These are phyloP conservation scores for Candida alai DNA, from an alignment of 805 yeast species.

Conservation along the genomic window DNA sequence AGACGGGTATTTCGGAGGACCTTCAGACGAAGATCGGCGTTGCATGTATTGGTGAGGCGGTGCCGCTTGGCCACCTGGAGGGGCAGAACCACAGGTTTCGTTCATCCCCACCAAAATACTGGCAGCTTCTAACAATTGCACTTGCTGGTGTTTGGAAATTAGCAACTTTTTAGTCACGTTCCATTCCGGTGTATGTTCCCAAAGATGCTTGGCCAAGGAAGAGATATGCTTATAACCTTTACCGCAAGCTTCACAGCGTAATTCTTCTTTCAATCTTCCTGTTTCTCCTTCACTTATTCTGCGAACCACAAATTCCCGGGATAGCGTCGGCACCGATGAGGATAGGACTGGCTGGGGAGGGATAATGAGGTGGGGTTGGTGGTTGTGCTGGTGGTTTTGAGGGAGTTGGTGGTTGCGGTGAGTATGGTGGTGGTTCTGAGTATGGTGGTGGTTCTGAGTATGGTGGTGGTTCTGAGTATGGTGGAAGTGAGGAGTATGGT, in stretches of 20 bases:
- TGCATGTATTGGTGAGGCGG: background rate
- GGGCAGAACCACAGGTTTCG: constrained; percentile 23
- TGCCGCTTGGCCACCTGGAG: background rate
- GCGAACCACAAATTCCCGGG: constrained; percentile 73
- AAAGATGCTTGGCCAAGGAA: constrained; percentile 80
- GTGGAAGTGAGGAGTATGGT: constrained; percentile 1
- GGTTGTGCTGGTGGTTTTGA: constrained; percentile 7
- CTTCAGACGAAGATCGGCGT: constrained; percentile 3
- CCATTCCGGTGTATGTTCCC: constrained; percentile 98
- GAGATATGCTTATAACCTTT: constrained; percentile 87
- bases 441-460: constrained; percentile 14
- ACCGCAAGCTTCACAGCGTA: constrained; percentile 88
- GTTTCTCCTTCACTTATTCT: constrained; percentile 84
- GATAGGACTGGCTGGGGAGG: constrained; percentile 11
- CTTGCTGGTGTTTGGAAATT: constrained; percentile 86
- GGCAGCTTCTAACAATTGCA: constrained; percentile 75
- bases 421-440: constrained; percentile 9
- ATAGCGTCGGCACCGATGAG: constrained; percentile 41
- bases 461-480: constrained; percentile 6
- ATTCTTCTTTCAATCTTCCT: constrained; percentile 77
- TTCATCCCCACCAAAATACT: constrained; percentile 75
- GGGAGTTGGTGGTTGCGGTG: constrained; percentile 5
- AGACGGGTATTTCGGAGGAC: constrained; percentile 3
- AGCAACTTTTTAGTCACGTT: constrained; percentile 75
- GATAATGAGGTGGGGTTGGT: constrained; percentile 1